phyloP scores from a whole-genome alignment of 139 green algal genomes.

The Coelastrella sp. region DNA sequence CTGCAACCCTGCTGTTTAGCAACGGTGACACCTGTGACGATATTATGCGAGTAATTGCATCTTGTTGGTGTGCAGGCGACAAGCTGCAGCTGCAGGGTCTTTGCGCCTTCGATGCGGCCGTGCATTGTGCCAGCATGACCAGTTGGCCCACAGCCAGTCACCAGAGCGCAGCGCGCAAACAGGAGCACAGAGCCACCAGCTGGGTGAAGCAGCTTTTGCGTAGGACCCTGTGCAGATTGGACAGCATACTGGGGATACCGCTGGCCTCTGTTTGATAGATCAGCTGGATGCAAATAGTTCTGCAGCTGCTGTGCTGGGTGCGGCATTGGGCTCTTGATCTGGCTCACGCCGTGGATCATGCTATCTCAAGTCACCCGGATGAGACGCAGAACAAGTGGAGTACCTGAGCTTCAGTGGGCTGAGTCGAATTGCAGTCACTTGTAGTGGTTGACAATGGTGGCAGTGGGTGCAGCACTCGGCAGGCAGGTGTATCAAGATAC shows the following conservation, averaged over 20 bases:
- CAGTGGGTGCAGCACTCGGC: too few species aligned
- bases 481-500: too few species aligned
- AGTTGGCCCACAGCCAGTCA: conserved; percentile 10
- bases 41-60: background rate
- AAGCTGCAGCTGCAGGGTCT: conserved; percentile 63
- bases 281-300: too few species aligned
- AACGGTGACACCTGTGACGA: background rate
- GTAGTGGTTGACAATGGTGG: too few species aligned
- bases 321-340: too few species aligned
- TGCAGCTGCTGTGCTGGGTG: too few species aligned
- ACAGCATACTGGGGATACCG: background rate
- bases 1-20: background rate
- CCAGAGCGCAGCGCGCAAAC: background rate
- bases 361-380: too few species aligned
- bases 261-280: background rate
- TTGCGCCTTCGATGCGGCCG: conserved; percentile 58
- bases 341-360: too few species aligned
- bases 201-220: background rate
- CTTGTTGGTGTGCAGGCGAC: conserved; percentile 38
- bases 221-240: background rate
- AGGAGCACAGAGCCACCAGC: background rate
- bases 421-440: too few species aligned
- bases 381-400: too few species aligned
- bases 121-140: conserved; percentile 60
- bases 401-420: too few species aligned